Conservation (phyloP, 1,139 yeast genomes). For the Arxiozyma slooffiae region DNA sequence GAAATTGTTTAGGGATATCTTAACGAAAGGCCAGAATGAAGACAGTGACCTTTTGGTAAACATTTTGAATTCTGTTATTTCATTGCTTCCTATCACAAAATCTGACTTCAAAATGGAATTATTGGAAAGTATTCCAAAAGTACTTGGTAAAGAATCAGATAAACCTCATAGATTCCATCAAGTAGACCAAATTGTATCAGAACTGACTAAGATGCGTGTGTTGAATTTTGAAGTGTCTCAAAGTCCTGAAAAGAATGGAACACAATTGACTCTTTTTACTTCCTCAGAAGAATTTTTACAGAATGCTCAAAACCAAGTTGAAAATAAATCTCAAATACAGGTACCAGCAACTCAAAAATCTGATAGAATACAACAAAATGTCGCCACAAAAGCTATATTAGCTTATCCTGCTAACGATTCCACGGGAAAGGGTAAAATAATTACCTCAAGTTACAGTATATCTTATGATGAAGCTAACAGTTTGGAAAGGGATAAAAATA, state of each 20-base stretch:
- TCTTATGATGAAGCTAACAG: not conserved
- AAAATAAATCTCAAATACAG: conserved; percentile 5
- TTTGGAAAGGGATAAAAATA: not conserved
- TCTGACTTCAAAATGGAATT: not conserved
- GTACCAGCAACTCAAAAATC: conserved; percentile 11
- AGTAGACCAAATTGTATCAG: not conserved
- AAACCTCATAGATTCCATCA: not conserved
- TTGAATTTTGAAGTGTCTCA: not conserved
- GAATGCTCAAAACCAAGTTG: not conserved
- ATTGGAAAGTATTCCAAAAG: not conserved
- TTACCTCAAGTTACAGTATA: conserved; percentile 1
- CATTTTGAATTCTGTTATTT: not conserved
- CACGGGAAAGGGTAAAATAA: not conserved
- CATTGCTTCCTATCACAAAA: not conserved
- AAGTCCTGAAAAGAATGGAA: not conserved
- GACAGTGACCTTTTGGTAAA: not conserved
- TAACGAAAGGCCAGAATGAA: not conserved
- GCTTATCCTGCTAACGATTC: not conserved
- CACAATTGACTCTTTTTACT: not conserved
- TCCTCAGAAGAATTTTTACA: not conserved
- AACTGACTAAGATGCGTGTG: not conserved
- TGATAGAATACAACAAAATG: not conserved
- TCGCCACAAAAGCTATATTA: not conserved
- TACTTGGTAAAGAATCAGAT: not conserved
- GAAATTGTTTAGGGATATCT: not conserved